Evolutionary conservation across 2,329 filamentous ascomycete genomes (phyloP).

Genomic region (Aspergillus awamori): DNA sequence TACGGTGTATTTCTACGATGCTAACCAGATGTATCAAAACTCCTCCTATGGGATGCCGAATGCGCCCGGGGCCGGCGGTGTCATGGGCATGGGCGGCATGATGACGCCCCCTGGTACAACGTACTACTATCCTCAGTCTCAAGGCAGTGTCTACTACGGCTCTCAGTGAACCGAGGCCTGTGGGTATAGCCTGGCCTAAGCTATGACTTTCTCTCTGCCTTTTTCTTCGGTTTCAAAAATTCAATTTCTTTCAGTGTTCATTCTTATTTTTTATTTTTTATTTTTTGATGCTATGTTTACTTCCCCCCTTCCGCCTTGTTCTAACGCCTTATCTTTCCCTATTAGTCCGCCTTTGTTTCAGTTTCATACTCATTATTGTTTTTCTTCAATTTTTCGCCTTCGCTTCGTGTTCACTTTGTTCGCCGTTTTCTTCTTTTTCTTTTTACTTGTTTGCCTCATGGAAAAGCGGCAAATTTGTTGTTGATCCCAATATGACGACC

Average conservation of each 20-base stretch:
- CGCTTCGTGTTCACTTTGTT: neutral
- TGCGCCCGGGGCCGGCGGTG: slow-evolving; percentile 54
- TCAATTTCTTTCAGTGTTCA: slow-evolving; percentile 15
- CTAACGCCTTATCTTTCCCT: slow-evolving; percentile 26
- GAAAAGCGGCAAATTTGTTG: neutral
- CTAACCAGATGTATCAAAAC: slow-evolving; percentile 64
- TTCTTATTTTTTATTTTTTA: neutral
- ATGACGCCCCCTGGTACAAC: slow-evolving; percentile 64
- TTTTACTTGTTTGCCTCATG: slow-evolving; percentile 27
- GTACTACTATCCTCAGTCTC: slow-evolving; percentile 60
- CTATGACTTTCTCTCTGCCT: neutral
- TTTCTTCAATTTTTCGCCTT: slow-evolving; percentile 20
- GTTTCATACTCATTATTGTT: slow-evolving; percentile 18
- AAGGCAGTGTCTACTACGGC: slow-evolving; percentile 65
- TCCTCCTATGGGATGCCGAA: slow-evolving; percentile 56
- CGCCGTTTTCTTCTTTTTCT: neutral
- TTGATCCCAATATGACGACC: slow-evolving; percentile 29
- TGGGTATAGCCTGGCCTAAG: neutral
- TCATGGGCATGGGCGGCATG: slow-evolving; percentile 77
- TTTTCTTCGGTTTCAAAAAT: neutral
- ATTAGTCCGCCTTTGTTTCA: slow-evolving; percentile 21
- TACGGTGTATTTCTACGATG: slow-evolving; percentile 93
- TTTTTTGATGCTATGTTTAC: slow-evolving; percentile 17
- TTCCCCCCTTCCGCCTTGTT: slow-evolving; percentile 11
- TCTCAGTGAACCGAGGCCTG: slow-evolving; percentile 25